phyloP scores from a whole-genome alignment of 2,329 filamentous ascomycete species.

The Arthrinium phaeospermum region DNA sequence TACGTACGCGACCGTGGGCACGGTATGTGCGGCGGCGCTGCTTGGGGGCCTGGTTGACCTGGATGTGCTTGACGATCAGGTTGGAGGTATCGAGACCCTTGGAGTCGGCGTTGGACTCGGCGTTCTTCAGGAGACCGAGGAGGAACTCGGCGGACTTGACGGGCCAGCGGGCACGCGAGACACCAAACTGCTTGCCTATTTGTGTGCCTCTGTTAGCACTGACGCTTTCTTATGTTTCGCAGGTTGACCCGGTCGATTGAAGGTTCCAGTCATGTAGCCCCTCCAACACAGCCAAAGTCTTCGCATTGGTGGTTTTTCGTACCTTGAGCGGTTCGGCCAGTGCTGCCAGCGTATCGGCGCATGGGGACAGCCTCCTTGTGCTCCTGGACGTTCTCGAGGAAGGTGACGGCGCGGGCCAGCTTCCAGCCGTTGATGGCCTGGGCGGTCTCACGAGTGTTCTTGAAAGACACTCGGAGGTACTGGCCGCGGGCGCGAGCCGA shows the following conservation, averaged over 20 bases:
- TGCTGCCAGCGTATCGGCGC: slow-evolving; percentile 96
- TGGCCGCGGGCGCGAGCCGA: slow-evolving; percentile 97
- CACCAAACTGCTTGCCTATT: slow-evolving; percentile 97
- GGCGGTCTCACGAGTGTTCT: slow-evolving; percentile 99
- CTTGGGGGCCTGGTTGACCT: slow-evolving; percentile 99
- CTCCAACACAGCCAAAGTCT: not conserved
- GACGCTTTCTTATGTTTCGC: not conserved
- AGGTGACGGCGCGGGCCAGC: slow-evolving; percentile 89
- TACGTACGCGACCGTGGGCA: slow-evolving; percentile 98
- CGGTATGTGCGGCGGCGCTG: slow-evolving; percentile 99
- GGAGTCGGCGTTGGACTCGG: slow-evolving; percentile 94
- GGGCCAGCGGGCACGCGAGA: slow-evolving; percentile 97
- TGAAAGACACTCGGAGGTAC: slow-evolving; percentile 99
- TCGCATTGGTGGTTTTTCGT: slow-evolving; percentile 52
- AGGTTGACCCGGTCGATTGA: not conserved
- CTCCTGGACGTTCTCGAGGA: slow-evolving; percentile 97
- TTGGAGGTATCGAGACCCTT: slow-evolving; percentile 98
- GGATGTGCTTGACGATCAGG: slow-evolving; percentile 99
- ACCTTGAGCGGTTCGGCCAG: slow-evolving; percentile 97
- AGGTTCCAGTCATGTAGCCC: not conserved
- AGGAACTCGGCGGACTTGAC: slow-evolving; percentile 99
- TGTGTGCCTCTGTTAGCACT: slow-evolving; percentile 7
- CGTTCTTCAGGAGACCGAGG: slow-evolving; percentile 95
- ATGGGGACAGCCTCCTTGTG: slow-evolving; percentile 98
- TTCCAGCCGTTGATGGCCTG: slow-evolving; percentile 99